Evolutionary conservation across 345 rosid species (phyloP).

Genomic region (Citrus mangshanensis): DNA sequence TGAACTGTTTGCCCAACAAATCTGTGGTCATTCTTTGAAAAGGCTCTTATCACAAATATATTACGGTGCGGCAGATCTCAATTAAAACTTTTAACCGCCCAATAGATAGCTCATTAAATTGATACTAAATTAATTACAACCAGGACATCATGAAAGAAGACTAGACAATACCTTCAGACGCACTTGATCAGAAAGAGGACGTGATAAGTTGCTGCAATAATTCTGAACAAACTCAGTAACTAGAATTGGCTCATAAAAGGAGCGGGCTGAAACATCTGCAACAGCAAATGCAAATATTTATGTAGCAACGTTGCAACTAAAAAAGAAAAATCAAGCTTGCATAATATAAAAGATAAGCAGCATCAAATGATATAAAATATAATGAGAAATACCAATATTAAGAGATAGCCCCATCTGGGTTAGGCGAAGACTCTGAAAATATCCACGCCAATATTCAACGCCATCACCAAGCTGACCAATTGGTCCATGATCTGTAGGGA

Average conservation of each 20-base stretch:
- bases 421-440: slow-evolving; percentile 61
- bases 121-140: not conserved
- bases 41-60: not conserved
- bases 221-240: slow-evolving; percentile 52
- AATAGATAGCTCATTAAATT: not conserved
- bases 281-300: not conserved
- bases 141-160: not conserved
- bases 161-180: slow-evolving; percentile 44
- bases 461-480: slow-evolving; percentile 57
- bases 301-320: not conserved
- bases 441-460: slow-evolving; percentile 64
- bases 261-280: slow-evolving; percentile 70
- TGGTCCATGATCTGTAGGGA: slow-evolving; percentile 22
- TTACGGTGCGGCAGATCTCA: not conserved
- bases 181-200: slow-evolving; percentile 52
- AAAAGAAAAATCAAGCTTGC: not conserved
- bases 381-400: slow-evolving; percentile 48
- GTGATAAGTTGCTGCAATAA: slow-evolving; percentile 22
- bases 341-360: not conserved
- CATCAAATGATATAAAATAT: not conserved
- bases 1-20: not conserved
- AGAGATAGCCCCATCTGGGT: slow-evolving; percentile 81
- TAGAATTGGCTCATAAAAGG: slow-evolving; percentile 60
- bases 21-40: not conserved
- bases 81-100: not conserved